Percentiles rank a stretch among this genome's conserved stretches.
Evolutionary conservation across 768 basidiomycete species (phyloP).

Genomic region (Panaeolus cyanescens): DNA sequence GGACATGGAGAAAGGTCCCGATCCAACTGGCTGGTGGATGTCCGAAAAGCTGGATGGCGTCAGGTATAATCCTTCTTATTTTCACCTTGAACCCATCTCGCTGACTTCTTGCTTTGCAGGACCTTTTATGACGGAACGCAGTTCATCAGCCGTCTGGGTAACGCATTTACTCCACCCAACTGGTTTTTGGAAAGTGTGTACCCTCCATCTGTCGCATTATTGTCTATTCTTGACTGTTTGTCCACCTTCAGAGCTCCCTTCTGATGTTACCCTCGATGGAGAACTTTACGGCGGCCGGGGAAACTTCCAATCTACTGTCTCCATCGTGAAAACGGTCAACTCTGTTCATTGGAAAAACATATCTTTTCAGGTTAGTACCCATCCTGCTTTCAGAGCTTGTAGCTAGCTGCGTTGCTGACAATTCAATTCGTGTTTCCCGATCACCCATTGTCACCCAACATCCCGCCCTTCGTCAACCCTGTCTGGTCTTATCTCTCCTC

Average conservation of each 20-base stretch:
- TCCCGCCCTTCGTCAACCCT: too few species aligned
- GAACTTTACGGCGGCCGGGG: constrained; percentile 62
- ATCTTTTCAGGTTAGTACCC: constrained; percentile 48
- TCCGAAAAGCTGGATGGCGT: constrained; percentile 67
- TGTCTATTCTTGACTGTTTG: neutral
- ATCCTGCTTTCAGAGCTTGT: neutral
- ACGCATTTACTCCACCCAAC: constrained; percentile 56
- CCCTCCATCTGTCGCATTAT: neutral
- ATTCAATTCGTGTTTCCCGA: neutral
- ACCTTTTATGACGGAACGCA: constrained; percentile 55
- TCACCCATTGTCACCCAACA: neutral
- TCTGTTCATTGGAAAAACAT: constrained; percentile 59
- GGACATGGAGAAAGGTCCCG: constrained; percentile 53
- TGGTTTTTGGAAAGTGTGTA: constrained; percentile 58
- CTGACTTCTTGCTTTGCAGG: constrained; percentile 25
- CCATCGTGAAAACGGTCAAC: constrained; percentile 58
- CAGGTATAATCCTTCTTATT: constrained; percentile 35
- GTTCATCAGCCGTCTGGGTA: constrained; percentile 59
- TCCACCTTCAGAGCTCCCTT: constrained; percentile 45
- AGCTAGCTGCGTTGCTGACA: too few species aligned
- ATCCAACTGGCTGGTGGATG: constrained; percentile 63
- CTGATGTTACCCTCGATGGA: constrained; percentile 57
- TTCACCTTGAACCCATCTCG: neutral
- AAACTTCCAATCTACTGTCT: constrained; percentile 58
- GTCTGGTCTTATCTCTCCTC: neutral